Conservation (phyloP, 1,139 yeast genomes). For the Hemisphaericaspora subhashii region DNA sequence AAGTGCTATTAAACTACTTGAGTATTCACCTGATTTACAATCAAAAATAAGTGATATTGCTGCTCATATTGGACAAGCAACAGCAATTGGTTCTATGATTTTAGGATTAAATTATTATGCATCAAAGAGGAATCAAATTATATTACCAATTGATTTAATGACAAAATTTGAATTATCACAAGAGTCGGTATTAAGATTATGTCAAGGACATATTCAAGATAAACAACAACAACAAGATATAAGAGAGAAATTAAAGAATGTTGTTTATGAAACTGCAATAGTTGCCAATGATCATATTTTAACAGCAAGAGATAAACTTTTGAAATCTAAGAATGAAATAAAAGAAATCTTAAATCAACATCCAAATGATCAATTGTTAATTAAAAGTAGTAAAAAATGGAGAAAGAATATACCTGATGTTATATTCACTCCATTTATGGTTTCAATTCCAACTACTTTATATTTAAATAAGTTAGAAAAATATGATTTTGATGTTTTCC, state of each 20-base stretch:
- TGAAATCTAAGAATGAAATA: conserved; percentile 35
- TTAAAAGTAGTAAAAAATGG: conserved; percentile 39
- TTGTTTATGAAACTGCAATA: conserved; percentile 69
- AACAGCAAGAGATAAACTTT: conserved; percentile 59
- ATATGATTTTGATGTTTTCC: conserved; percentile 61
- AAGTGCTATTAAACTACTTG: conserved; percentile 51
- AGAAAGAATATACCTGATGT: conserved; percentile 60
- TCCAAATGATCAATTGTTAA: conserved; percentile 30
- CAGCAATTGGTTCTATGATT: conserved; percentile 66
- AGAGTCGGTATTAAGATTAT: conserved; percentile 55
- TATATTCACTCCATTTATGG: conserved; percentile 65
- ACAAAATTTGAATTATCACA: conserved; percentile 58
- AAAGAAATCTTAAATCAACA: conserved; percentile 22
- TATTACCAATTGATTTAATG: conserved; percentile 66
- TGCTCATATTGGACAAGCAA: conserved; percentile 84
- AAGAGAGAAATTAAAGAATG: conserved; percentile 50
- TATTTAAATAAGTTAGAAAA: conserved; percentile 62
- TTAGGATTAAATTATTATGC: conserved; percentile 65
- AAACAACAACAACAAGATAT: conserved; percentile 24
- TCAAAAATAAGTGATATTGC: conserved; percentile 56
- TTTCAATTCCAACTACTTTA: conserved; percentile 62
- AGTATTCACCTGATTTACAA: conserved; percentile 45
- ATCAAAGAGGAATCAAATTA: conserved; percentile 45
- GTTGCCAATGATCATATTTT: conserved; percentile 79
- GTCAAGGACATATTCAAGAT: conserved; percentile 44